These are phyloP conservation scores for Bolboschoenus planiculmis DNA, from an alignment of 176 grass and related monocot genomes.

Conservation along the genomic window DNA sequence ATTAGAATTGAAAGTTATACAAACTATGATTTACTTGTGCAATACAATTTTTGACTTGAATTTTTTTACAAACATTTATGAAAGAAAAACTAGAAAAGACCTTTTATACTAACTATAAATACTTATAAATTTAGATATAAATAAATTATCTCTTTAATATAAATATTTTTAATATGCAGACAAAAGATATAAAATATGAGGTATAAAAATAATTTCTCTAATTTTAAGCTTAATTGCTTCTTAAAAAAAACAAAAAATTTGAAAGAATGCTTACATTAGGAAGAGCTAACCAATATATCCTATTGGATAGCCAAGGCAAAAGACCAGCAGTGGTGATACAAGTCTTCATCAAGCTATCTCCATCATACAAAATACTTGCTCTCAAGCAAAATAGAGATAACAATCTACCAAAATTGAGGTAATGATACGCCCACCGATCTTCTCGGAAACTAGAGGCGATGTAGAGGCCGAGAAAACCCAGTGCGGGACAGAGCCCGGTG, in stretches of 20 bases:
- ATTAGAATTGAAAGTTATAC: too few relatives aligned
- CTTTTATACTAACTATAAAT: too few relatives aligned
- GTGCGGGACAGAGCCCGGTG: background rate
- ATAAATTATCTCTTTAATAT: too few relatives aligned
- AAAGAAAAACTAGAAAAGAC: too few relatives aligned
- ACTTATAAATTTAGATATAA: too few relatives aligned
- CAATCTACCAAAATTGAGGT: slow-evolving; percentile 2
- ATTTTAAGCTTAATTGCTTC: background rate
- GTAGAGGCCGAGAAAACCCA: background rate
- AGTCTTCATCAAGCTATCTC: background rate
- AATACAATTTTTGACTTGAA: too few relatives aligned
- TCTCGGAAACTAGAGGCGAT: background rate
- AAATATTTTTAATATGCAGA: too few relatives aligned
- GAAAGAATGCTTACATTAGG: background rate
- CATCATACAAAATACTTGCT: background rate
- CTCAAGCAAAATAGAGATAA: background rate
- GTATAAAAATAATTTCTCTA: too few relatives aligned
- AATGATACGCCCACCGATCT: background rate
- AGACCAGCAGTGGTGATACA: slow-evolving; percentile 1
- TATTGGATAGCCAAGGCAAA: background rate
- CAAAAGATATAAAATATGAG: too few relatives aligned
- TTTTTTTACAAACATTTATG: too few relatives aligned
- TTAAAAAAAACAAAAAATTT: background rate
- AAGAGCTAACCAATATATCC: background rate
- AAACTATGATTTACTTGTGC: too few relatives aligned